Base-by-base conservation (phyloP, 2,329 filamentous ascomycete genomes). In the Aspergillus luchuensis region DNA sequence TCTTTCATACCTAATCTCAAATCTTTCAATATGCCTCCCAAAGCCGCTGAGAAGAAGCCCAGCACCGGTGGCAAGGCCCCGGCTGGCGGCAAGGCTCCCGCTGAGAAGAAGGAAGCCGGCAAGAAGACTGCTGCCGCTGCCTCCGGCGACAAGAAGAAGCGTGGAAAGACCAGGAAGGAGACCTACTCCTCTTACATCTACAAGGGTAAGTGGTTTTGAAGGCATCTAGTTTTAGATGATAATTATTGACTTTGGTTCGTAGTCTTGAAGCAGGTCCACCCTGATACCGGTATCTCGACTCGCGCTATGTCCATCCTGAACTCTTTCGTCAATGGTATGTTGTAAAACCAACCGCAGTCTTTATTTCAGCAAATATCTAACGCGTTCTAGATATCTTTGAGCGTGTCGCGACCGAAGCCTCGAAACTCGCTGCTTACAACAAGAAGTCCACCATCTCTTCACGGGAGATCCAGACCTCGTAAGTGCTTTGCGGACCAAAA, bases 171-270 rank as follows among this genome's bases (percentile, higher is more conserved):
- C 71, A 90, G 95, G 84, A 98, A 98, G 91, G 95, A 99, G 87
- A 99, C 95, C n/a, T 99, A 99, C 87, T 96, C 91, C 72, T 96
- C 92, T 59, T 99, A 99, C 88, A 99, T 99, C 84, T 99, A 98
- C 91, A 99, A 98, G 87, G 95, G 94, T 97, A 78, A 80, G 87
- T 78, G 13, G 39, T 10, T 10, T 79, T 66, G 75, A 58, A 8
- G 15, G 15, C 36, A 4, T 30, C 4, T 30, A 57, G 38, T 36
- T 48, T 61, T 33, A 8, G 74, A 10, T 76, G 64, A 36, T 45
- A n/a, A 7, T 3, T 36, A 33, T 68, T 45, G 70, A 59, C 48
- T 19, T 30, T 67, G 69, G 6, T 25, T 57, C 72, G 55, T 68
- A 98, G 95, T 99, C 76, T 90, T 99, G 80, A 99, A 99, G 90